Base-by-base conservation (phyloP, 306 rosid species). In the Delonix regia region DNA sequence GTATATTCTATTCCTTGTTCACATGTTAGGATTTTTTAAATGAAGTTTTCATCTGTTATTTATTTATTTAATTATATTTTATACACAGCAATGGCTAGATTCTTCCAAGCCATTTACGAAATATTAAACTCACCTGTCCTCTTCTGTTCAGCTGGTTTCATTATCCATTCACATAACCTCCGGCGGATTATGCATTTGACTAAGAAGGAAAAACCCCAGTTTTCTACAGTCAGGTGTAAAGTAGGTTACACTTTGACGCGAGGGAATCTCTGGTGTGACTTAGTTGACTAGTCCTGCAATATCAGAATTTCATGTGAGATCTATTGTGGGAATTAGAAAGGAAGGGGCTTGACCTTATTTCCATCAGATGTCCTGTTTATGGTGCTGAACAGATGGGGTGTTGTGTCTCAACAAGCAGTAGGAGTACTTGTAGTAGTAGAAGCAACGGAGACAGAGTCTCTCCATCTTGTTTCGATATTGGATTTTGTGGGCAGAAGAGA, bases 351-450 rank as follows among this genome's bases (percentile, higher is more conserved):
- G 75, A 60, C 74, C 59, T 57, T 80, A 44, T 69, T 71, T 74
- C 44, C 73, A 34, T 85, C 78, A 73, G 81, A 88, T 84, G 76
- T 79, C 61, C 75, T 85, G 75, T 52, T 87, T 85, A 68, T 77
- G 83, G 77, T 88, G 83, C 83, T 83, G 86, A 90, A 49, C 24
- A 84, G 83, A 94, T 94, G 99, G 99, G 97, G 55, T 87, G 85
- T 75, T 94, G 97, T 79, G 87, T 94, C 64, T 94, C 99, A 16
- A 91, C 92, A 65, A 86, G 92, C 78, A 80, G 89, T 85, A 74
- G 56, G 73, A 89, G 93, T 73, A 83, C 89, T 80, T 79, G 80
- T 62, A 89, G 90, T 44, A 87, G 89, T 79, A 47, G 80, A 48
- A 92, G 92, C 87, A 89, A 84, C 79, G 97, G 89, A 33, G 93